These are phyloP conservation scores for Pachysolen tannophilus DNA, from an alignment of 805 yeast species.

Conservation along the genomic window DNA sequence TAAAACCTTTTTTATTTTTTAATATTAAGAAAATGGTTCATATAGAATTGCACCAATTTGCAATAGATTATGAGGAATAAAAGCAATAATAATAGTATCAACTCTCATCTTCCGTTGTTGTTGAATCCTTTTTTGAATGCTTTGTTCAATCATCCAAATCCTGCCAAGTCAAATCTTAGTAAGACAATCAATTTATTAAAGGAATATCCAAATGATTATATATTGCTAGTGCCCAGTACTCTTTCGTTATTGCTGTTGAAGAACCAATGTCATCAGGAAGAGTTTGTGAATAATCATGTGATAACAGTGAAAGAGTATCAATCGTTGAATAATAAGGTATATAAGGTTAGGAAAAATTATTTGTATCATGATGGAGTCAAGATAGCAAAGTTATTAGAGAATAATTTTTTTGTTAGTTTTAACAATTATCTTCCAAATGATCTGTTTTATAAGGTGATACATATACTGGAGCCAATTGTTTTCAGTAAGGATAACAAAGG, in stretches of 20 bases:
- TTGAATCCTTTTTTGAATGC: constrained; percentile 59
- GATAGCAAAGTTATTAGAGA: constrained; percentile 34
- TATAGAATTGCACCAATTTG: no score
- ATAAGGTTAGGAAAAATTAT: constrained; percentile 45
- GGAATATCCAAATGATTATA: constrained; percentile 39
- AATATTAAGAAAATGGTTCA: no score
- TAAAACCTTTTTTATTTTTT: no score
- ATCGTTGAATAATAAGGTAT: constrained; percentile 46
- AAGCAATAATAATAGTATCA: no score
- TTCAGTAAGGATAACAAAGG: constrained; percentile 16
- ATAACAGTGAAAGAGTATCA: constrained; percentile 28
- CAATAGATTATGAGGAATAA: no score
- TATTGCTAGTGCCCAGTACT: constrained; percentile 60
- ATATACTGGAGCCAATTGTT: constrained; percentile 47
- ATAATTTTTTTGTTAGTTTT: constrained; percentile 44
- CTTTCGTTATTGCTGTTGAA: constrained; percentile 32
- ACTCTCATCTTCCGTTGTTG: constrained; percentile 45
- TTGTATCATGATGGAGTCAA: constrained; percentile 34
- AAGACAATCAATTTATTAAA: constrained; percentile 36
- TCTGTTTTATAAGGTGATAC: constrained; percentile 44
- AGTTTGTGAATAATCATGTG: constrained; percentile 58
- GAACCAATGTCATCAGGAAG: constrained; percentile 51
- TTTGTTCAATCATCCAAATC: constrained; percentile 57
- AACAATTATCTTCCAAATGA: constrained; percentile 54
- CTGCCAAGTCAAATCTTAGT: constrained; percentile 35